Evolutionary conservation across 495 filamentous ascomycete genomes (phyloP).

Genomic region (Terfezia claveryi): DNA sequence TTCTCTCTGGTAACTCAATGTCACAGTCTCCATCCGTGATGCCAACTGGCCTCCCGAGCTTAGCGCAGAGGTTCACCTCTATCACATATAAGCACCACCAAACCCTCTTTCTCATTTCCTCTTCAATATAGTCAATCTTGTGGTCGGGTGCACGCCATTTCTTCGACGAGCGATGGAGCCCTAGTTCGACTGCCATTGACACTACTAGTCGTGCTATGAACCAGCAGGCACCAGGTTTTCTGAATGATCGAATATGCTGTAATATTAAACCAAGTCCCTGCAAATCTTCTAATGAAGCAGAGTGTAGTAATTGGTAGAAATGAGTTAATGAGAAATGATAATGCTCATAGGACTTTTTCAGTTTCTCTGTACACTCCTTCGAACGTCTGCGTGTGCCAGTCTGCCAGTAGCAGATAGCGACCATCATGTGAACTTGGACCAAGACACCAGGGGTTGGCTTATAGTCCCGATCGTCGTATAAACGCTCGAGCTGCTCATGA

Average conservation of each 20-base stretch:
- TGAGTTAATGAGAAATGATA: slow-evolving; percentile 51
- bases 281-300: slow-evolving; percentile 37
- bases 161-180: slow-evolving; percentile 47
- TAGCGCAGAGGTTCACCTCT: slow-evolving; percentile 42
- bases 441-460: slow-evolving; percentile 38
- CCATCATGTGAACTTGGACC: slow-evolving; percentile 55
- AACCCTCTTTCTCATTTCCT: slow-evolving; percentile 53
- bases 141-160: slow-evolving; percentile 31
- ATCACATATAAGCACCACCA: slow-evolving; percentile 50
- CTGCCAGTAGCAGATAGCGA: slow-evolving; percentile 56
- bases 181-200: slow-evolving; percentile 44
- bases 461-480: slow-evolving; percentile 41
- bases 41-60: slow-evolving; percentile 53
- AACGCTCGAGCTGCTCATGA: slow-evolving; percentile 28
- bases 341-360: slow-evolving; percentile 41
- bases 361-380: slow-evolving; percentile 11
- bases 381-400: slow-evolving; percentile 40
- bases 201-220: slow-evolving; percentile 38
- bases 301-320: slow-evolving; percentile 37
- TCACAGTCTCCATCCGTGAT: slow-evolving; percentile 50
- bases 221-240: slow-evolving; percentile 54
- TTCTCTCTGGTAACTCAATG: slow-evolving; percentile 44
- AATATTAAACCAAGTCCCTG: slow-evolving; percentile 51
- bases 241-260: slow-evolving; percentile 46
- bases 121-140: slow-evolving; percentile 32